These are phyloP conservation scores for Fusarium hainanense DNA, from an alignment of 2,329 filamentous ascomycete species.

Conservation along the genomic window DNA sequence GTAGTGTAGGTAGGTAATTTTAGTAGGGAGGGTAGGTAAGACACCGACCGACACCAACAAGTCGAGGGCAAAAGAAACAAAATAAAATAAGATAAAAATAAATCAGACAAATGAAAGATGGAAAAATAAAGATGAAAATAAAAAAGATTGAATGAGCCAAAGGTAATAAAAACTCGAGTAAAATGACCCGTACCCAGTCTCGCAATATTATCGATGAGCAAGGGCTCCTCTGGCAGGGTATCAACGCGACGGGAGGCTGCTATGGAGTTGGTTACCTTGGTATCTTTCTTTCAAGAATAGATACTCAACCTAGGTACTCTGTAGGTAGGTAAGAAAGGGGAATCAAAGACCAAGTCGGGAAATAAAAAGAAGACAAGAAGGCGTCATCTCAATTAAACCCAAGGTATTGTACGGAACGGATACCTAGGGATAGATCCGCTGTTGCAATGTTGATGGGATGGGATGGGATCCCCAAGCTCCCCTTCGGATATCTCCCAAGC, in stretches of 20 bases:
- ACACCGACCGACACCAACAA: slow-evolving; percentile 11
- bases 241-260: slow-evolving; percentile 29
- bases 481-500: slow-evolving; percentile 19
- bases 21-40: slow-evolving; percentile 30
- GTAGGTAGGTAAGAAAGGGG: slow-evolving; percentile 9
- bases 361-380: slow-evolving; percentile 11
- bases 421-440: slow-evolving; percentile 28
- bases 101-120: slow-evolving; percentile 13
- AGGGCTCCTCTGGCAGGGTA: slow-evolving; percentile 27
- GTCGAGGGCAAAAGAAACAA: not conserved
- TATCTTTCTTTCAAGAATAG: not conserved
- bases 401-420: not conserved
- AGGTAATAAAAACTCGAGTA: slow-evolving; percentile 9
- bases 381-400: slow-evolving; percentile 5
- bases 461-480: slow-evolving; percentile 28
- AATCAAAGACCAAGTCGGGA: slow-evolving; percentile 8
- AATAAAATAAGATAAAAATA: not conserved
- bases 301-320: too few relatives aligned
- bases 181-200: slow-evolving; percentile 25
- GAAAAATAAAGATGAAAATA: not conserved
- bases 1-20: not conserved
- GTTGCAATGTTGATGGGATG: slow-evolving; percentile 25
- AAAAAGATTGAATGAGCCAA: slow-evolving; percentile 15
- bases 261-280: slow-evolving; percentile 1
- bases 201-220: slow-evolving; percentile 36